Evolutionary conservation across 345 rosid genomes (phyloP).

Genomic region (Corchorus olitorius): DNA sequence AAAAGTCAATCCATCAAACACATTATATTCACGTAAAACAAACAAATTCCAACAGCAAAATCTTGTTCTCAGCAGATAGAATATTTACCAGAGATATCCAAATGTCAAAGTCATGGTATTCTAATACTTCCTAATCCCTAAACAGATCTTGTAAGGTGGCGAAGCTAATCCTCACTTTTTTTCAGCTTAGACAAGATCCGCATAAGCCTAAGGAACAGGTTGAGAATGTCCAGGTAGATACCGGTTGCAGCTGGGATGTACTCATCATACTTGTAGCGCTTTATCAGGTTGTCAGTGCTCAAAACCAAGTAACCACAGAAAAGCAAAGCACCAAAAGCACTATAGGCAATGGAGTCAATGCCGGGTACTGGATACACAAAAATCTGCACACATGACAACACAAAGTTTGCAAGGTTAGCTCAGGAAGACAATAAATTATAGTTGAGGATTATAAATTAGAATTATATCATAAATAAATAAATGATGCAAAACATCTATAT

Average conservation of each 20-base stretch:
- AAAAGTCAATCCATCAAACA: too few relatives aligned
- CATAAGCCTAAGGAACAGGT: slow-evolving; percentile 51
- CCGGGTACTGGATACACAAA: slow-evolving; percentile 74
- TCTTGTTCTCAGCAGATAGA: too few relatives aligned
- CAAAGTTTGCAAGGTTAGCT: background rate
- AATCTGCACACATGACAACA: slow-evolving; percentile 42
- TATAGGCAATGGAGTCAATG: slow-evolving; percentile 63
- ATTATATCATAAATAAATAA: background rate
- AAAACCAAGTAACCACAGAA: slow-evolving; percentile 84
- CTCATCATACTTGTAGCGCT: slow-evolving; percentile 82
- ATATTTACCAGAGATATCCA: too few relatives aligned
- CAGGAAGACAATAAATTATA: background rate
- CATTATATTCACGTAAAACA: too few relatives aligned
- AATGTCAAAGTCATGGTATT: too few relatives aligned
- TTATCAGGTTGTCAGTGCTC: slow-evolving; percentile 83
- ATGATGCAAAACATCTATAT: too few relatives aligned
- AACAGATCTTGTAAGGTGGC: too few relatives aligned
- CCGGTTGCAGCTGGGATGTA: slow-evolving; percentile 78
- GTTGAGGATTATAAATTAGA: background rate
- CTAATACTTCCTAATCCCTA: too few relatives aligned
- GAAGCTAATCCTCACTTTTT: too few relatives aligned
- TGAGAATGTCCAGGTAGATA: slow-evolving; percentile 82
- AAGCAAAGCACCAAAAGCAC: slow-evolving; percentile 69
- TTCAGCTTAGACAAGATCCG: background rate
- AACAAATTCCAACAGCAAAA: too few relatives aligned